A percentile compares a stretch with the other conserved stretches of the same genome.
Conservation (phyloP, 257 asterid genomes). For the Scutellaria baicalensis region DNA sequence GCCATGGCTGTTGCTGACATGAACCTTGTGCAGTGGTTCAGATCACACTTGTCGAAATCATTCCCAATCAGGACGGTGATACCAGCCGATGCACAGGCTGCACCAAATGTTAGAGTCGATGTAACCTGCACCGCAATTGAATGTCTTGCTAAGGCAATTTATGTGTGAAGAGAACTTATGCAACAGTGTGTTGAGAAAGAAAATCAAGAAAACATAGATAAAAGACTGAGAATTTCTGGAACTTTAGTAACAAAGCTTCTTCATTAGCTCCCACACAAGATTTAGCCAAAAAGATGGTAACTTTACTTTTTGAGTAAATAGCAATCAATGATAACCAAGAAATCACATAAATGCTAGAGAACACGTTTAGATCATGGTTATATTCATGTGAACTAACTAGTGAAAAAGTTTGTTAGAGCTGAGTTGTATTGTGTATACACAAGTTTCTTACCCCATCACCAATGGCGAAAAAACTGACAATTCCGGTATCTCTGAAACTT, state of each 20-base stretch:
- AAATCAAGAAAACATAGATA: neutral
- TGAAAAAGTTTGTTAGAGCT: neutral
- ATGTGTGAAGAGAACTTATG: neutral
- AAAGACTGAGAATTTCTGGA: neutral
- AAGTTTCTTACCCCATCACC: conserved; percentile 84
- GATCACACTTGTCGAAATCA: conserved; percentile 57
- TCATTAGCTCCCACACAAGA: neutral
- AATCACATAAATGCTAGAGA: neutral
- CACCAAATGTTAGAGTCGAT: conserved; percentile 82
- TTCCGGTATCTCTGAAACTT: conserved; percentile 51
- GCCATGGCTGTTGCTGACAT: conserved; percentile 95
- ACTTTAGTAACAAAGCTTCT: neutral
- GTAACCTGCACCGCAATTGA: conserved; percentile 46
- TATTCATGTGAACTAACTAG: too few species aligned
- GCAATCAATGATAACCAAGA: neutral
- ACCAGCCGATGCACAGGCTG: conserved; percentile 94
- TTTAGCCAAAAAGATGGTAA: neutral
- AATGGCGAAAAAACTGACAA: conserved; percentile 60
- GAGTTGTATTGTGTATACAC: neutral
- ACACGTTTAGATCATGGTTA: neutral
- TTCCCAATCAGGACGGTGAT: conserved; percentile 84
- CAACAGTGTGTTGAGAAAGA: neutral
- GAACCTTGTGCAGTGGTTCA: conserved; percentile 78
- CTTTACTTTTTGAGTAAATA: neutral
- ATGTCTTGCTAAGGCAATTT: neutral